Base-by-base conservation (phyloP, 176 grass and related monocot genomes). In the Musa itinerans region DNA sequence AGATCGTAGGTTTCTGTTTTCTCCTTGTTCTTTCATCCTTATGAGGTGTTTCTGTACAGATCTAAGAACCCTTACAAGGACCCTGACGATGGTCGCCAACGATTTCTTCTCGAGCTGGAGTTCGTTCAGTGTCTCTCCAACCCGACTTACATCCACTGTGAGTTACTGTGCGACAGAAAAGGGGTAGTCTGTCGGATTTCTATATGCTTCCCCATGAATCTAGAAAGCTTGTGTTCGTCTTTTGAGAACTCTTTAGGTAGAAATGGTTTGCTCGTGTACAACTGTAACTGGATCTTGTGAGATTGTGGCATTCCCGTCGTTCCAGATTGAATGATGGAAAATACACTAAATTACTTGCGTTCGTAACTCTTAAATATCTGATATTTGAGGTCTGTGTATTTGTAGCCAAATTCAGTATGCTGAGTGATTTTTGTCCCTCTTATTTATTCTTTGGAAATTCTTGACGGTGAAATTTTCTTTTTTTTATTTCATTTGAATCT, bases 131-230 rank as follows among this genome's bases (percentile, higher is more conserved):
- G 88, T 84, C 85, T 98, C 13, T 86, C 95, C 68, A 98, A 98
- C 86, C 95, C 95, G 58, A 94, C 79, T 62, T 98, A 98, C 80
- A 98, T 91, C 16, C 88, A 98, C 86, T 98, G 90, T 98, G 74
- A 82, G 74, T 82, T 56, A 8, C 22, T 2, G 3, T 11, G 27
- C 69, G 17, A 10, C 29, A 25, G 56, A 69, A 53, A 74, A 74
- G 1, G 25, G 52, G 7, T 11, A 52, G 2, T 74, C 59, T 80
- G 25, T 17, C 63, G 66, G 66, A 69, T 54, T 22, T 51, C 12
- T 53, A 12, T 48, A 22, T 20, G 20, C n/a, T 65, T 15, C 61
- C 74, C 76, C n/a, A 20, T 10, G 50, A 82, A n/a, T n/a, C 3
- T 61, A 6, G 34, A 43, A 43, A 43, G 4, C 0, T 43, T 34